Percentiles rank a stretch among this genome's conserved stretches.
Conservation (phyloP, 2,329 filamentous ascomycete species). For the Neofusicoccum cordaticola region DNA sequence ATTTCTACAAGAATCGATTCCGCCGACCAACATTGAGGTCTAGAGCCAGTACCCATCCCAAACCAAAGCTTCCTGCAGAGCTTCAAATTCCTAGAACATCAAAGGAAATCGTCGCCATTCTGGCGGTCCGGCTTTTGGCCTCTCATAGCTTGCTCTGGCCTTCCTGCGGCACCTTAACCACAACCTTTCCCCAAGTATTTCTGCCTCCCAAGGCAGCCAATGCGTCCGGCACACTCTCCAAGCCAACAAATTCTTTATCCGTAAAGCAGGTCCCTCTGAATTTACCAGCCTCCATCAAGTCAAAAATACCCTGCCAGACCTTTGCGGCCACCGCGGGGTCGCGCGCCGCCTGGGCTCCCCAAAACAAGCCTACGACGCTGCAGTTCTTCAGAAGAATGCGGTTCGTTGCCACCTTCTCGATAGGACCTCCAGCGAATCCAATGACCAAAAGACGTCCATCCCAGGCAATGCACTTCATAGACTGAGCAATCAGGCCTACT, state of each 20-base stretch:
- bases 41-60: too few relatives aligned
- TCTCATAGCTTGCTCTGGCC: slow-evolving; percentile 36
- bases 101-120: too few relatives aligned
- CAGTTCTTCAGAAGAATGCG: slow-evolving; percentile 93
- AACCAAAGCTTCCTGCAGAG: too few relatives aligned
- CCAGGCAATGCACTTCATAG: slow-evolving; percentile 90
- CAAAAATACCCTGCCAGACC: slow-evolving; percentile 82
- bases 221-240: slow-evolving; percentile 75
- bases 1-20: too few relatives aligned
- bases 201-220: slow-evolving; percentile 73
- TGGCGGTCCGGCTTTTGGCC: background rate
- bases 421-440: slow-evolving; percentile 80
- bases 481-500: slow-evolving; percentile 82
- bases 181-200: slow-evolving; percentile 94
- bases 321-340: slow-evolving; percentile 67
- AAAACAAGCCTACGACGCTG: slow-evolving; percentile 82
- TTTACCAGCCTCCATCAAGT: slow-evolving; percentile 73
- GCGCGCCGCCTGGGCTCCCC: slow-evolving; percentile 77
- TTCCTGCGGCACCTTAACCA: slow-evolving; percentile 74
- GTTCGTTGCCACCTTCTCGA: slow-evolving; percentile 92
- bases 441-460: slow-evolving; percentile 85
- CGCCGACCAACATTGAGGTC: too few relatives aligned
- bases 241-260: slow-evolving; percentile 76
- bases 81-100: too few relatives aligned
- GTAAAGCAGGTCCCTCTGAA: slow-evolving; percentile 79